Conservation (phyloP, 2,329 filamentous ascomycete species). For the Penicillium concentricum region DNA sequence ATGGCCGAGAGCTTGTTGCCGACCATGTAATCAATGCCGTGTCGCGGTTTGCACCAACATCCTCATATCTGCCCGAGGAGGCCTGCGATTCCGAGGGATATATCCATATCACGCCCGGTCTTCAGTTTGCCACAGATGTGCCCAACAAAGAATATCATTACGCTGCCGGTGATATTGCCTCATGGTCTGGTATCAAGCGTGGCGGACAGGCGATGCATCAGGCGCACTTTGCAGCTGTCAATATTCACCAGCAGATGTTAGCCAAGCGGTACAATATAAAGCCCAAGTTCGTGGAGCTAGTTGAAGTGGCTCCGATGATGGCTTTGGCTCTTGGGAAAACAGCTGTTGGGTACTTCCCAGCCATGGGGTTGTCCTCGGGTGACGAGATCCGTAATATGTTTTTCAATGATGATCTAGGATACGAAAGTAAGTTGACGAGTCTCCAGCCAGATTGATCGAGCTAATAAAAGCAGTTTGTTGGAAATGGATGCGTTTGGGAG, state of each 20-base stretch:
- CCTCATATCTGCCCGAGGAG: conserved; percentile 58
- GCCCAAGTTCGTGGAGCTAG: not conserved
- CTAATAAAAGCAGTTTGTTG: conserved; percentile 4
- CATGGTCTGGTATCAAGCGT: conserved; percentile 8
- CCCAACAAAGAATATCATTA: conserved; percentile 62
- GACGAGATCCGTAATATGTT: conserved; percentile 5
- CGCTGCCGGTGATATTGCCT: conserved; percentile 55
- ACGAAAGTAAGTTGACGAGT: conserved; percentile 2
- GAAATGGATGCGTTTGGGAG: conserved; percentile 9
- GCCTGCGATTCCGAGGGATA: conserved; percentile 62
- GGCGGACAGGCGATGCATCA: conserved; percentile 7
- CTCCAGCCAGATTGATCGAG: not conserved
- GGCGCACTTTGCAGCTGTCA: not conserved
- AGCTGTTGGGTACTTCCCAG: conserved; percentile 3
- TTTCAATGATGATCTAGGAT: conserved; percentile 8
- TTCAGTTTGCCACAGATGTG: conserved; percentile 53
- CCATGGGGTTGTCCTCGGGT: conserved; percentile 1
- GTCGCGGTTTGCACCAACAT: conserved; percentile 60
- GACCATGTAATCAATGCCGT: conserved; percentile 68
- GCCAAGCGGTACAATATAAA: not conserved
- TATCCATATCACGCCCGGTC: conserved; percentile 59
- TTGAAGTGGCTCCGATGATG: conserved; percentile 5
- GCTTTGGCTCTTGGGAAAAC: conserved; percentile 7
- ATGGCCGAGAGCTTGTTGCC: conserved; percentile 58
- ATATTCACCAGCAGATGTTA: conserved; percentile 7